Evolutionary conservation across 441 rosid genomes (phyloP), one percentile per base, ranked within the genome.

Genomic region (Adansonia madagascariensis): DNA sequence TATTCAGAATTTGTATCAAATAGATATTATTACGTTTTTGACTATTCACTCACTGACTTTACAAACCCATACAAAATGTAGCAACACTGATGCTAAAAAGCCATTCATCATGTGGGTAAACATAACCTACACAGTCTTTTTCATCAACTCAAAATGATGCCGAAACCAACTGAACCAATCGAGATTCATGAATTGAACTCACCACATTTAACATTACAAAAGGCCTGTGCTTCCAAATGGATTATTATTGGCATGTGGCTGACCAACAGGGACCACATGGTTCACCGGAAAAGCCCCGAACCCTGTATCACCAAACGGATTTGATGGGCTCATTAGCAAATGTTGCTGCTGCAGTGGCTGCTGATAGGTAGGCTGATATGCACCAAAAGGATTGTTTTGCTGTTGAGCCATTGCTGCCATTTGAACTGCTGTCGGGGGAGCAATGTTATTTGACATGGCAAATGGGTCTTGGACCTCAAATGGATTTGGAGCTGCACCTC

Each of bases 151-250:
- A 43, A 71, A 71, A 69, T n/a, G 24, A 71, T 1, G 24, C 74
- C 46, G 15, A 52, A 71, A 52, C 71, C 15, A 22, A 43, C 20
- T 10, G 50, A 74, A 65, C 76, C 66, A 50, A 77, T 60, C 61
- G 79, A 74, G 76, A 77, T 74, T 80, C 78, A 71, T 72, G 43
- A 8, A 57, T 75, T n/a, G 35, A 57, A 68, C 49, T 62, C 75
- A 18, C 14, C 73, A 20, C 75, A 73, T 11, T 18, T 43, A 44
- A 20, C 62, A 78, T 86, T 82, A 94, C 84, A 94, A 67, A n/a
- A 95, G 89, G 22, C 97, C 91, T 3, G 91, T 82, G 85, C 90
- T 86, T 69, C 94, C 95, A 44, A 95, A 95, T 49, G 99, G 98
- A 27, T 27, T 27, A 82, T 95, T 95, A 76, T 78, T 89, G 10